These are phyloP conservation scores for Podospora comata DNA, from an alignment of 495 filamentous ascomycete species.

Conservation along the genomic window DNA sequence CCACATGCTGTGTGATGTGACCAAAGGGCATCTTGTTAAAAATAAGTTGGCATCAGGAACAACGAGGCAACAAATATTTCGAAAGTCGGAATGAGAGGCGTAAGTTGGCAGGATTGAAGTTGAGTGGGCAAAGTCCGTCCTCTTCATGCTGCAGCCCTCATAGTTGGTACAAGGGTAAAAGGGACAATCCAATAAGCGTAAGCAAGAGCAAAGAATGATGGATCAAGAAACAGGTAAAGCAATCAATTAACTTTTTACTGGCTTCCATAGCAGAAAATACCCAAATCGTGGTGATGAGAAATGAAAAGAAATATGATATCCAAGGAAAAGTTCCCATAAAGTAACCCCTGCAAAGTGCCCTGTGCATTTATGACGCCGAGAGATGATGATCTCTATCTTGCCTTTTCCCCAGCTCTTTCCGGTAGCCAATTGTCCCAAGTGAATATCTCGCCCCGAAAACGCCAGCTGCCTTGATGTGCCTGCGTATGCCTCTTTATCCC, in stretches of 20 bases:
- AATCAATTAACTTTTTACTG: background rate
- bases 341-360: constrained; percentile 1
- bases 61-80: background rate
- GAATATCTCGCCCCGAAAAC: constrained; percentile 6
- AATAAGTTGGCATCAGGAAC: background rate
- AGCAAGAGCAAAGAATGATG: background rate
- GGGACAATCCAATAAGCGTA: background rate
- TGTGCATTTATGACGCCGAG: constrained; percentile 18
- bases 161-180: background rate
- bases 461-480: constrained; percentile 11
- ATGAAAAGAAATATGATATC: background rate
- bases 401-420: constrained; percentile 5
- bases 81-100: background rate
- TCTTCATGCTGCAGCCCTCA: background rate
- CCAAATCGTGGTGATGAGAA: background rate
- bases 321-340: background rate
- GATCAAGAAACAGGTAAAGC: background rate
- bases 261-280: background rate
- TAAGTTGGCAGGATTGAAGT: background rate
- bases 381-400: constrained; percentile 16
- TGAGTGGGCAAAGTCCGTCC: background rate
- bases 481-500: constrained; percentile 1
- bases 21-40: background rate
- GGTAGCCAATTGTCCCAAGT: background rate
- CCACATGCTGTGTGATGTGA: background rate